Evolutionary conservation across 129 eudicot genomes (phyloP).

Genomic region (Tanacetum coccineum): DNA sequence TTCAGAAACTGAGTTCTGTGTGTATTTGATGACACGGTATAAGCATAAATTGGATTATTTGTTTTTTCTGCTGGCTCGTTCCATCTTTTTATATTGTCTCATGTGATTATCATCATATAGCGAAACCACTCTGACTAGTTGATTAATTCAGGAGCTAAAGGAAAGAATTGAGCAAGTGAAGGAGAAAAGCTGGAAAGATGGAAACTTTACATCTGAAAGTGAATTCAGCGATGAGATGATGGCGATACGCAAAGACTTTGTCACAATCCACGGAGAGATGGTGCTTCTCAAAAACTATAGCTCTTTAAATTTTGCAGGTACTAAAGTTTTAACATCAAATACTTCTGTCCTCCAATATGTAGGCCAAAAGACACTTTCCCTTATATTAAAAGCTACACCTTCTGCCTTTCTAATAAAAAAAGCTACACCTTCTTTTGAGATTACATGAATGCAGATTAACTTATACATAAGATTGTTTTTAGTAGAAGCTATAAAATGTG

Average conservation of each 20-base stretch:
- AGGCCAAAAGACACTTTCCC: background rate
- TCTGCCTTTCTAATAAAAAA: background rate
- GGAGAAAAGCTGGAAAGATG: conserved; percentile 45
- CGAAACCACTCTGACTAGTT: conserved; percentile 1
- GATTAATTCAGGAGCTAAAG: conserved; percentile 46
- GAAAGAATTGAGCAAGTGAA: conserved; percentile 65
- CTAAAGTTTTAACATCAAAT: background rate
- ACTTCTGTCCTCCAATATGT: background rate
- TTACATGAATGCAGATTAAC: background rate
- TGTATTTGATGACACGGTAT: background rate
- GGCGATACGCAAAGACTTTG: conserved; percentile 74
- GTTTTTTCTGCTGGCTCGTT: background rate
- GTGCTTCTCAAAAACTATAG: conserved; percentile 94
- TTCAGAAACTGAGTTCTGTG: conserved; percentile 8
- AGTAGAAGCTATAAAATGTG: background rate
- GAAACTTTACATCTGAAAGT: conserved; percentile 49
- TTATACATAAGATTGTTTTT: background rate
- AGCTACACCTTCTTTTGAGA: background rate
- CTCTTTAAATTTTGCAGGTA: conserved; percentile 95
- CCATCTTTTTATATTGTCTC: background rate
- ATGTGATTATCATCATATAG: background rate
- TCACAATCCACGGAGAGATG: conserved; percentile 86
- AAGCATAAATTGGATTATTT: background rate
- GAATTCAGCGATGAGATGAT: conserved; percentile 63
- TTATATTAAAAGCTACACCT: background rate